phyloP scores from a whole-genome alignment of 2,329 filamentous ascomycete genomes.

The Stagonosporopsis vannaccii region DNA sequence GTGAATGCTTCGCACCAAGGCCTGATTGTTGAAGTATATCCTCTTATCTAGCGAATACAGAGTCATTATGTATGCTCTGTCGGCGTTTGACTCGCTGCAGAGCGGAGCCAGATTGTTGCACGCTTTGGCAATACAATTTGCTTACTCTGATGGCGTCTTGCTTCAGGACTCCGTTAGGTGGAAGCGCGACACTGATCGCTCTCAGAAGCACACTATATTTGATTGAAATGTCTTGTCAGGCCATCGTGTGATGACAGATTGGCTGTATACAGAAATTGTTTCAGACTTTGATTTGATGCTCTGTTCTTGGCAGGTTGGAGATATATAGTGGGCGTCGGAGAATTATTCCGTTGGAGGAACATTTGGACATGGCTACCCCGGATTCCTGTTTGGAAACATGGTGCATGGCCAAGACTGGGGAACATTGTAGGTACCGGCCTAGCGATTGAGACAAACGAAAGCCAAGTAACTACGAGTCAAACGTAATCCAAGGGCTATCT shows the following conservation, averaged over 20 bases:
- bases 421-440: neutral
- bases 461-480: neutral
- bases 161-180: conserved; percentile 20
- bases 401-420: conserved; percentile 13
- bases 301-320: conserved; percentile 16
- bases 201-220: neutral
- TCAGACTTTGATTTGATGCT: conserved; percentile 9
- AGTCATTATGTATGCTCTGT: conserved; percentile 11
- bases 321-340: conserved; percentile 15
- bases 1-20: neutral
- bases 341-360: conserved; percentile 29
- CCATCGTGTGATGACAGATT: neutral
- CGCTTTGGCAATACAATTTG: conserved; percentile 1
- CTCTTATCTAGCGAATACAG: neutral
- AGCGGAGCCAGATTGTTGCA: neutral
- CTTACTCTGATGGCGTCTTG: conserved; percentile 14
- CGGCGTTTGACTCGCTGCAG: conserved; percentile 14
- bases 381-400: neutral
- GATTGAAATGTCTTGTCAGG: conserved; percentile 8
- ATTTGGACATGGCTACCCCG: conserved; percentile 2
- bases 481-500: neutral
- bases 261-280: neutral
- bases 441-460: neutral
- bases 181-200: conserved; percentile 5
- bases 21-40: neutral